Evolutionary conservation across 768 basidiomycete genomes (phyloP), one percentile per base, ranked within the genome.

Genomic region (Serendipita sp.): DNA sequence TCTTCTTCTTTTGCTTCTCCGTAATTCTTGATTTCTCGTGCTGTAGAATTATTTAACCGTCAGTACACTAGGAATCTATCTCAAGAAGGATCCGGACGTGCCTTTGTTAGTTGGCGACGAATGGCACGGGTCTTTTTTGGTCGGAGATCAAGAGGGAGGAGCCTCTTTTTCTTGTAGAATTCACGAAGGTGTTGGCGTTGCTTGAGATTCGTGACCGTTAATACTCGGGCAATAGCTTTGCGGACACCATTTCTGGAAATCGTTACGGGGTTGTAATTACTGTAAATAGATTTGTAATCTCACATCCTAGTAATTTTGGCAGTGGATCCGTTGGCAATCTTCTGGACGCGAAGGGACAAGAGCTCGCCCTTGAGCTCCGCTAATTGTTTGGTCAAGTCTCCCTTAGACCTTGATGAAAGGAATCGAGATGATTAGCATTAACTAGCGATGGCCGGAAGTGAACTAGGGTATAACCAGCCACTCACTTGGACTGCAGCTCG

Each of bases 151-250:
- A 98, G 92, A 68, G 96, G 96, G 69, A 90, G 79, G 79, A 89
- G 90, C 74, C 91, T 94, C 85, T 95, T 95, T 76, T 80, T 78
- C 83, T 95, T 95, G 89, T 97, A 97, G 81, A 86, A 92, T 76
- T 98, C 94, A 65, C 92, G 90, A 70, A 96, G 85, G 78, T 93
- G 92, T 80, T 92, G 88, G 70, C 95, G 90, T 70, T 87, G 86
- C 79, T 99, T 99, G 76, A 92, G 89, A 87, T 96, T 98, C 82
- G 88, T 95, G 71, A 98, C 93, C 48, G 96, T 99, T 78, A 97
- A 76, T 70, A 98, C 94, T 65, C 96, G 92, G 68, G 96, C 96
- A 74, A 99, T 91, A 69, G 92, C 94, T 80, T 97, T 98, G 82
- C 96, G 94, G 76, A 97, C 92, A 69, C 88, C 82, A 76, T 86